Percentiles rank a stretch among this genome's conserved stretches.
Conservation (phyloP, 139 green algal species). For the Coelastrella sp. region DNA sequence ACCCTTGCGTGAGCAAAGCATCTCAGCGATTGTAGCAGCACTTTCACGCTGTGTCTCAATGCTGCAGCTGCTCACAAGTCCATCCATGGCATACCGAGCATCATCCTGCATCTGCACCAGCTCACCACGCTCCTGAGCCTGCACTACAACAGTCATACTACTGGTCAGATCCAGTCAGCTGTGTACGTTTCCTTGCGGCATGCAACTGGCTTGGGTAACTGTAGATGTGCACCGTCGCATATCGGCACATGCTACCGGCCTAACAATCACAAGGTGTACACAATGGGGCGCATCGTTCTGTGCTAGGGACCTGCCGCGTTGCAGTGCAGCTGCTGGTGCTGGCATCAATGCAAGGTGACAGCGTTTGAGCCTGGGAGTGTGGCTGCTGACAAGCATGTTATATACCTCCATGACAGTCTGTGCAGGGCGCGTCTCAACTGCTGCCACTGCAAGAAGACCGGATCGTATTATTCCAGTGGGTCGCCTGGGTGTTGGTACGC, state of each 20-base stretch:
- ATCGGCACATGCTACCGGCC: too few species aligned
- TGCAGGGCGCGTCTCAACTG: slow-evolving; percentile 6
- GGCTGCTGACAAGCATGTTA: too few species aligned
- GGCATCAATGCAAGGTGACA: too few species aligned
- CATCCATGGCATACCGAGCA: slow-evolving; percentile 73
- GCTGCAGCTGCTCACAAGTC: slow-evolving; percentile 45
- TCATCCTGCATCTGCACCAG: slow-evolving; percentile 69
- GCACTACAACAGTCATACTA: slow-evolving; percentile 9
- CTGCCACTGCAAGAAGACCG: neutral
- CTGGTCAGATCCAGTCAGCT: neutral
- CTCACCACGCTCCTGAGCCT: slow-evolving; percentile 79
- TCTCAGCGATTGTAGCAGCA: slow-evolving; percentile 54
- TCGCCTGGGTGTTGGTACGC: slow-evolving; percentile 2
- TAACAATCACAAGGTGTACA: too few species aligned
- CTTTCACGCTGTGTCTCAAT: slow-evolving; percentile 53
- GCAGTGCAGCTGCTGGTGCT: too few species aligned
- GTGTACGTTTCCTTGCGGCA: neutral
- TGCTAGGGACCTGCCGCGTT: too few species aligned
- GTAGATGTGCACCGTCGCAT: too few species aligned
- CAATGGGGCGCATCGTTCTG: too few species aligned
- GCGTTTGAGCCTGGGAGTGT: too few species aligned
- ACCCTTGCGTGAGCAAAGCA: slow-evolving; percentile 59
- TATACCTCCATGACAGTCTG: slow-evolving; percentile 58
- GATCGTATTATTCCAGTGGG: neutral
- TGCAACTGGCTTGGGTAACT: too few species aligned